These are phyloP conservation scores for Phytomonas sp. DNA, from an alignment of 208 protist species.

Conservation along the genomic window DNA sequence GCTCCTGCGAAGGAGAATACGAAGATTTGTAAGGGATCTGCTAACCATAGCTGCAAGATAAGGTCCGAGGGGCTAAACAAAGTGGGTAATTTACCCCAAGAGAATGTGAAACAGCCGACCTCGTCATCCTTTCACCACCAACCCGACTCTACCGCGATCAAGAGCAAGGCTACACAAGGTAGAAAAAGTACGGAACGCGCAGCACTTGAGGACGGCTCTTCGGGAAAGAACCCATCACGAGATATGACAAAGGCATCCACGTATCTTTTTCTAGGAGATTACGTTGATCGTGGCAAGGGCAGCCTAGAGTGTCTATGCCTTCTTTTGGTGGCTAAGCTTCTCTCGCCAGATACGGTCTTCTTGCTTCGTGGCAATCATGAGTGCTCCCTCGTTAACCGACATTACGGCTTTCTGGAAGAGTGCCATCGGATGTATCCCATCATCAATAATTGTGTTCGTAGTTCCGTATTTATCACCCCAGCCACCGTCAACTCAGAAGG, in stretches of 20 bases:
- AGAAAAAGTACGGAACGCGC: neutral
- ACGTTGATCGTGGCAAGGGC: slow-evolving; percentile 97
- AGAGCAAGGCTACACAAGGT: slow-evolving; percentile 2
- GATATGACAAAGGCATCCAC: slow-evolving; percentile 41
- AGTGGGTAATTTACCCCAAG: neutral
- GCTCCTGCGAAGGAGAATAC: neutral
- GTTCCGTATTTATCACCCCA: neutral
- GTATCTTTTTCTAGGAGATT: slow-evolving; percentile 99
- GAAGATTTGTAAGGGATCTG: neutral
- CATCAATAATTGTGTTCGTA: neutral
- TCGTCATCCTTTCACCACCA: neutral
- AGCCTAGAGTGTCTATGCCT: slow-evolving; percentile 93
- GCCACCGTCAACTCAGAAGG: neutral
- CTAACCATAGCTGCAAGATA: neutral
- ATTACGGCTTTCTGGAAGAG: slow-evolving; percentile 99
- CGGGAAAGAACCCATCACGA: slow-evolving; percentile 13
- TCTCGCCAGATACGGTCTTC: slow-evolving; percentile 97
- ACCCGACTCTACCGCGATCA: neutral
- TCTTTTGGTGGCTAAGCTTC: slow-evolving; percentile 95
- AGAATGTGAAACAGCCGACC: neutral
- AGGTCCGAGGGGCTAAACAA: neutral
- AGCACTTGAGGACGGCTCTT: slow-evolving; percentile 11
- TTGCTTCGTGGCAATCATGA: slow-evolving; percentile 99
- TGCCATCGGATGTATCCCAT: slow-evolving; percentile 89
- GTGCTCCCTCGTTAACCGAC: slow-evolving; percentile 96